A percentile compares a stretch with the other conserved stretches of the same genome.
phyloP scores from a whole-genome alignment of 2,329 filamentous ascomycete genomes.

The Sarocladium oryzae region DNA sequence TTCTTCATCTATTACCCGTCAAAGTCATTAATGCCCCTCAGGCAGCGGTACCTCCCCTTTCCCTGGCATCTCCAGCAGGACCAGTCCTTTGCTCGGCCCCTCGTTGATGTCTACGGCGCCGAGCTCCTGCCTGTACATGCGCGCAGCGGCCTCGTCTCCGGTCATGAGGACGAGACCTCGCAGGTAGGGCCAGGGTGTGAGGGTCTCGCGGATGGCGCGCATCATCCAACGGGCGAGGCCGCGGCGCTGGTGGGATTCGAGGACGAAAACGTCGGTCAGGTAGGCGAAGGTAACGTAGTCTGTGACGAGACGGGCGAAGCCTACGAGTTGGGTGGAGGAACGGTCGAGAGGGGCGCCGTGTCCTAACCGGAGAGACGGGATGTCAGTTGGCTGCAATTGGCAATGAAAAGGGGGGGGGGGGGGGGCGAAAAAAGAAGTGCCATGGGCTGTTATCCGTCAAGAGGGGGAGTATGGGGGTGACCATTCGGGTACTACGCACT shows the following conservation, averaged over 20 bases:
- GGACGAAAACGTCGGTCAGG: constrained; percentile 60
- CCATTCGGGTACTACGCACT: constrained; percentile 25
- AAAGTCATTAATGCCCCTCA: constrained; percentile 20
- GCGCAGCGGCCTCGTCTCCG: constrained; percentile 29
- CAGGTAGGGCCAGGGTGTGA: constrained; percentile 51
- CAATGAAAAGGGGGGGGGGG: not conserved
- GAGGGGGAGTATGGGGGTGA: too few species aligned
- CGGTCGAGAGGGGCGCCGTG: constrained; percentile 22
- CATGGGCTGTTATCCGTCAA: too few species aligned
- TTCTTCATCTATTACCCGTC: not conserved
- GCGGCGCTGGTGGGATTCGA: constrained; percentile 50
- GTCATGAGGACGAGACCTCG: constrained; percentile 53
- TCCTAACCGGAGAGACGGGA: too few species aligned
- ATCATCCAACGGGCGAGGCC: constrained; percentile 63
- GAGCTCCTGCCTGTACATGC: constrained; percentile 42
- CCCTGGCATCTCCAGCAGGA: constrained; percentile 35
- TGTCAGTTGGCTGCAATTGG: not conserved
- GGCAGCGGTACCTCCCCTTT: constrained; percentile 28
- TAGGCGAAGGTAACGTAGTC: constrained; percentile 65
- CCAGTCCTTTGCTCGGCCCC: constrained; percentile 31
- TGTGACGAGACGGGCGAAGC: constrained; percentile 53
- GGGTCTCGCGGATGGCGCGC: constrained; percentile 49
- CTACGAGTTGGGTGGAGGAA: constrained; percentile 27
- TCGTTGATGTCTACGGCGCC: constrained; percentile 38
- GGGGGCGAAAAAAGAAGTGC: not conserved